Evolutionary conservation across 1,284 basidiomycete genomes (phyloP).

Genomic region (Thecaphora thlaspeos): DNA sequence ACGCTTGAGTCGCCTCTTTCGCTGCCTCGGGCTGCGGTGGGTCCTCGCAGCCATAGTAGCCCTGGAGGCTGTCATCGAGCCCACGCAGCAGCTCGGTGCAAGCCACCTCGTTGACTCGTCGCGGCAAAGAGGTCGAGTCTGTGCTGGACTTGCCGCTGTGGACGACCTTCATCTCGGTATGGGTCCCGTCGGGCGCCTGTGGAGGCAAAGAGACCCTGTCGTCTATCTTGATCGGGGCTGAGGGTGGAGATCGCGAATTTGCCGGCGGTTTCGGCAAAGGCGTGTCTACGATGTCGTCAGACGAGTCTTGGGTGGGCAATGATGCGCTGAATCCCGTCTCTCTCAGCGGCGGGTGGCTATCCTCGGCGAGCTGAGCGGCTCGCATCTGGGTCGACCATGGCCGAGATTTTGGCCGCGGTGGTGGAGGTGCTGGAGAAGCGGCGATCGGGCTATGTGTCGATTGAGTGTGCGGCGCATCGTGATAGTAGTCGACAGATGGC

Average conservation of each 20-base stretch:
- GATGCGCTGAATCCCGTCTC: background rate
- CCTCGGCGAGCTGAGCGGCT: no score
- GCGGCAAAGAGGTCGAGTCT: background rate
- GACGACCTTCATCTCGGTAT: conserved; percentile 21
- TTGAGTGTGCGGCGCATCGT: background rate
- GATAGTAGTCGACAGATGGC: background rate
- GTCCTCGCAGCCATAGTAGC: conserved; percentile 14
- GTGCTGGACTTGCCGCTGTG: conserved; percentile 1
- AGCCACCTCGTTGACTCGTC: background rate
- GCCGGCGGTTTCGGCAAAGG: background rate
- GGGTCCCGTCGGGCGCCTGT: conserved; percentile 15
- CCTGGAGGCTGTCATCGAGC: conserved; percentile 8
- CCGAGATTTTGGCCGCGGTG: conserved; percentile 1
- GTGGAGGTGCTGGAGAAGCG: background rate
- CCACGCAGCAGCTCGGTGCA: conserved; percentile 2
- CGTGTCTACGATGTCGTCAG: no score
- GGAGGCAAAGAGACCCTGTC: conserved; percentile 4
- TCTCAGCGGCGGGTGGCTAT: background rate
- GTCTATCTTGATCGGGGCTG: conserved; percentile 1
- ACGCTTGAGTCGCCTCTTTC: no score
- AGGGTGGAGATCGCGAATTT: background rate
- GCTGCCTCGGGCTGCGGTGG: no score
- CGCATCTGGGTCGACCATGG: conserved; percentile 6
- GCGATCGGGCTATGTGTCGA: background rate
- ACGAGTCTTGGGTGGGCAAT: background rate